Conservation (phyloP, 306 rosid species). For the Lupinus albus region DNA sequence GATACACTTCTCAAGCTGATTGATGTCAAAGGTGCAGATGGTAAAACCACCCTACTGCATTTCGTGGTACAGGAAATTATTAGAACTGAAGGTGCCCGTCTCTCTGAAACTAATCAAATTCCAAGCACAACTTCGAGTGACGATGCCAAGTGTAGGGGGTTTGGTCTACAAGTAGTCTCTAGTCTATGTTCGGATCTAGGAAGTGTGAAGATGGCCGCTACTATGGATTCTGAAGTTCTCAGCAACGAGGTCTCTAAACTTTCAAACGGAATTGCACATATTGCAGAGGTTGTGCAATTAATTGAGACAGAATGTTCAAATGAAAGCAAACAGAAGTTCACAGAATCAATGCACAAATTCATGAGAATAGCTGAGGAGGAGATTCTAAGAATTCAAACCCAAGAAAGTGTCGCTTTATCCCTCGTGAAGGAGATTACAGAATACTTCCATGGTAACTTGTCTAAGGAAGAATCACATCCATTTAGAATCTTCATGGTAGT, state of each 20-base stretch:
- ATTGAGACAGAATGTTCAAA: constrained; percentile 44
- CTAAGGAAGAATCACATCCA: constrained; percentile 98
- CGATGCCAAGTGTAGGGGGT: constrained; percentile 75
- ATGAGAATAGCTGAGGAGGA: constrained; percentile 80
- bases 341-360: constrained; percentile 77
- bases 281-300: constrained; percentile 55
- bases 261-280: constrained; percentile 64
- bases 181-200: constrained; percentile 77
- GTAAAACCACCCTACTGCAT: constrained; percentile 89
- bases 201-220: constrained; percentile 89
- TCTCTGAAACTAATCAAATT: constrained; percentile 47
- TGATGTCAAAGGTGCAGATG: constrained; percentile 89
- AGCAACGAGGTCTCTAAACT: constrained; percentile 79
- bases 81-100: constrained; percentile 87
- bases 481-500: constrained; percentile 93
- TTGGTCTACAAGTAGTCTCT: constrained; percentile 85
- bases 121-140: constrained; percentile 53
- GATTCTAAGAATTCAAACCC: constrained; percentile 74
- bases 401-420: constrained; percentile 82
- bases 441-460: constrained; percentile 90
- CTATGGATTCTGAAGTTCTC: constrained; percentile 88
- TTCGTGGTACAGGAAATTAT: constrained; percentile 96
- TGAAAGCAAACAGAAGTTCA: constrained; percentile 53
- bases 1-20: constrained; percentile 97
- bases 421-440: constrained; percentile 94